Percentiles rank a stretch among this genome's conserved stretches.
Conservation (phyloP, 2,329 filamentous ascomycete species). For the Penicillium griseofulvum region DNA sequence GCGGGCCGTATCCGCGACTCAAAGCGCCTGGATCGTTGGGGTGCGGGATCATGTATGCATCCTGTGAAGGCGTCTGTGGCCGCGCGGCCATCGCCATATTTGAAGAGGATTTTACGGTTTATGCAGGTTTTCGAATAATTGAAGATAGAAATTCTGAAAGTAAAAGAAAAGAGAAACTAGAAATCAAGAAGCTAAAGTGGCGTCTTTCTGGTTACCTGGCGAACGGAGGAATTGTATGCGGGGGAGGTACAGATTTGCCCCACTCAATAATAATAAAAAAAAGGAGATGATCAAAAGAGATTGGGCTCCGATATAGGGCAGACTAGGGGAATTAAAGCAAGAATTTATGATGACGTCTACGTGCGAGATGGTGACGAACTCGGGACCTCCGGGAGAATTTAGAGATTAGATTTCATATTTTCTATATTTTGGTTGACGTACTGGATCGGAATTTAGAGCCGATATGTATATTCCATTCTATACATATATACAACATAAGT, state of each 20-base stretch:
- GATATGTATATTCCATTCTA: background rate
- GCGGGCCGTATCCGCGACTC: slow-evolving; percentile 33
- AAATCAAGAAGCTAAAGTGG: slow-evolving; percentile 10
- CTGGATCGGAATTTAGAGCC: slow-evolving; percentile 3
- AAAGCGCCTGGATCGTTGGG: slow-evolving; percentile 29
- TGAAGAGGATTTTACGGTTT: slow-evolving; percentile 12
- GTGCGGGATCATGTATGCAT: slow-evolving; percentile 35
- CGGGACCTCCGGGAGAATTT: slow-evolving; percentile 12
- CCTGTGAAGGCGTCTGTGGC: slow-evolving; percentile 42
- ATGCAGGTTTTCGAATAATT: slow-evolving; percentile 1
- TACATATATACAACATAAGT: no score
- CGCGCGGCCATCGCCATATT: slow-evolving; percentile 39
- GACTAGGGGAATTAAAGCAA: background rate
- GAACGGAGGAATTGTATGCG: slow-evolving; percentile 32
- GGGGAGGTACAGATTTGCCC: slow-evolving; percentile 21
- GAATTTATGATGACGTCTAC: slow-evolving; percentile 37
- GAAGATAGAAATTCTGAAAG: slow-evolving; percentile 3
- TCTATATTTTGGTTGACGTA: slow-evolving; percentile 6
- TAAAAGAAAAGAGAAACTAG: slow-evolving; percentile 2
- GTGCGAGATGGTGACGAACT: slow-evolving; percentile 5
- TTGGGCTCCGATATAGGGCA: slow-evolving; percentile 8
- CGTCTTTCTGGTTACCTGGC: slow-evolving; percentile 31
- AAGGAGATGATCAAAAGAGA: slow-evolving; percentile 2
- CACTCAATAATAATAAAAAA: slow-evolving; percentile 12
- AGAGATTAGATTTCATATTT: background rate